Evolutionary conservation across 371 early-diverging fungal genomes (phyloP).

Genomic region (Massospora cicadina): DNA sequence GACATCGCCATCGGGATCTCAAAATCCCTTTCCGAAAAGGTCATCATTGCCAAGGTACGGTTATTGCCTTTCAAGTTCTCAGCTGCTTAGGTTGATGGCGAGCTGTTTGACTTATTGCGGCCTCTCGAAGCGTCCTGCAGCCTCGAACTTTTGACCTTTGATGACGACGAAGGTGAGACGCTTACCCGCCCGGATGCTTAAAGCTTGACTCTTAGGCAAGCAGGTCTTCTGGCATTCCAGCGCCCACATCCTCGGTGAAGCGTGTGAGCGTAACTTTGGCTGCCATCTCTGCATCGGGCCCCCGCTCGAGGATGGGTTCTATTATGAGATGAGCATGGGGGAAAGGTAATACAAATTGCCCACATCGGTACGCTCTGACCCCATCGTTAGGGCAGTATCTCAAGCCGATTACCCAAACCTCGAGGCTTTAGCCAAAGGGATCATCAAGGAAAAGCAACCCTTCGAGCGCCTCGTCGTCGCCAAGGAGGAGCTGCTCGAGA

Average conservation of each 20-base stretch:
- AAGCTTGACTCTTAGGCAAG: conserved; percentile 26
- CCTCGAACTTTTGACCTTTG: conserved; percentile 93
- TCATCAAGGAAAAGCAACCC: conserved; percentile 89
- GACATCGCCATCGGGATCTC: conserved; percentile 73
- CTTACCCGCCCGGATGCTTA: background rate
- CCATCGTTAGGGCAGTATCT: conserved; percentile 35
- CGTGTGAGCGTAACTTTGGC: conserved; percentile 90
- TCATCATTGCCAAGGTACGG: conserved; percentile 83
- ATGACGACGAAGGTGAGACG: conserved; percentile 60
- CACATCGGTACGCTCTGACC: background rate
- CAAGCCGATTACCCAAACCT: conserved; percentile 72
- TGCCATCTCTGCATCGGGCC: conserved; percentile 97
- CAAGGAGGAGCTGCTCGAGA: conserved; percentile 87
- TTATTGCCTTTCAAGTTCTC: background rate
- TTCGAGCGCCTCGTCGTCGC: conserved; percentile 80
- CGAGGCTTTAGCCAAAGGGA: conserved; percentile 66
- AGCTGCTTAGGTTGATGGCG: conserved; percentile 41
- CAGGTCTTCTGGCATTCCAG: conserved; percentile 99
- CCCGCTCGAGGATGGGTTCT: conserved; percentile 97
- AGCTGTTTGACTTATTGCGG: conserved; percentile 82
- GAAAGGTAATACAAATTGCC: conserved; percentile 28
- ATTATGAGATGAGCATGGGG: conserved; percentile 89
- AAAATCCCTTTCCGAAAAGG: conserved; percentile 78
- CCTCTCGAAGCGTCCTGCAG: conserved; percentile 65
- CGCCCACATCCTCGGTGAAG: conserved; percentile 98